Percentiles rank a stretch among this genome's conserved stretches.
Evolutionary conservation across 73 alveolate genomes (phyloP).

Genomic region (Loxodes magnus): DNA sequence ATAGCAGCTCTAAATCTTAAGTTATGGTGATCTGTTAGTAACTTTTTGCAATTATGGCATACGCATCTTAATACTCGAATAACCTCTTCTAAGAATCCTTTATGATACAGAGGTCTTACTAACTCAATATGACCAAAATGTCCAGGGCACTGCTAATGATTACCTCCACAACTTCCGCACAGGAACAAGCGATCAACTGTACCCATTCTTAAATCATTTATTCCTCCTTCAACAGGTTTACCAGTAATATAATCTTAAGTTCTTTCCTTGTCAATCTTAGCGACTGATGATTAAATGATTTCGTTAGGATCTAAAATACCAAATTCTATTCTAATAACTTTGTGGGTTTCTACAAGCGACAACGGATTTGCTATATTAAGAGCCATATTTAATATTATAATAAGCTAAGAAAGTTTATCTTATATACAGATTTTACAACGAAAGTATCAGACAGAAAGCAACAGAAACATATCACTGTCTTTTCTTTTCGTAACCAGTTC

Average conservation of each 20-base stretch:
- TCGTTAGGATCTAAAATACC: conserved; percentile 60
- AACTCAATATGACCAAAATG: conserved; percentile 88
- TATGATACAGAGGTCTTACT: conserved; percentile 75
- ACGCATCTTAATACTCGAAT: conserved; percentile 70
- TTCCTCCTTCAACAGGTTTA: conserved; percentile 60
- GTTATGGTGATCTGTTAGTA: conserved; percentile 29
- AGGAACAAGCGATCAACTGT: conserved; percentile 63
- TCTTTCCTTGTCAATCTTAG: conserved; percentile 28
- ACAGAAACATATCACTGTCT: no score
- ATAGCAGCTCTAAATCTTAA: conserved; percentile 32
- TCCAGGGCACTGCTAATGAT: conserved; percentile 86
- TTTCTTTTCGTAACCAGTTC: no score
- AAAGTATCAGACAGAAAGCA: no score
- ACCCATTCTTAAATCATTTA: conserved; percentile 83
- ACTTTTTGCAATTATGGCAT: conserved; percentile 9
- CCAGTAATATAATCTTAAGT: conserved; percentile 65
- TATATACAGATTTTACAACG: no score
- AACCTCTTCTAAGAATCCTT: conserved; percentile 64
- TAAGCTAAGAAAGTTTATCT: no score
- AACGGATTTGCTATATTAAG: conserved; percentile 11
- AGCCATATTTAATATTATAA: no score
- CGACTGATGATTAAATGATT: conserved; percentile 45
- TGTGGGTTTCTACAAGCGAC: conserved; percentile 30
- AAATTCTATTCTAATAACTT: conserved; percentile 48
- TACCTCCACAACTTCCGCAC: conserved; percentile 74